Evolutionary conservation across 345 rosid species (phyloP).

Genomic region (Brassica napus): Da-Ae NC_063447.1:15726001-15726500

Average conservation of each 20-base stretch:
- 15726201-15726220: constrained; percentile 9
- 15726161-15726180: not conserved
- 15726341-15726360: not conserved
- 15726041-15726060: not conserved
- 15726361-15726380: not conserved
- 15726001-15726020: no score
- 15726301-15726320: no score
- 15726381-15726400: not conserved
- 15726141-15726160: not conserved
- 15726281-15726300: no score
- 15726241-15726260: no score
- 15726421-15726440: not conserved
- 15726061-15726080: constrained; percentile 1
- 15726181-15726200: not conserved
- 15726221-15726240: no score
- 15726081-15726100: not conserved
- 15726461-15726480: no score
- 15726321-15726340: no score
- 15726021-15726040: not conserved
- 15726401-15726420: not conserved
- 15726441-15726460: not conserved
- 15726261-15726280: no score
- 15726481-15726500: no score
- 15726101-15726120: not conserved
- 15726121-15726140: not conserved